Conservation (phyloP, 2,329 filamentous ascomycete species). For the Calonectria naviculata region DNA sequence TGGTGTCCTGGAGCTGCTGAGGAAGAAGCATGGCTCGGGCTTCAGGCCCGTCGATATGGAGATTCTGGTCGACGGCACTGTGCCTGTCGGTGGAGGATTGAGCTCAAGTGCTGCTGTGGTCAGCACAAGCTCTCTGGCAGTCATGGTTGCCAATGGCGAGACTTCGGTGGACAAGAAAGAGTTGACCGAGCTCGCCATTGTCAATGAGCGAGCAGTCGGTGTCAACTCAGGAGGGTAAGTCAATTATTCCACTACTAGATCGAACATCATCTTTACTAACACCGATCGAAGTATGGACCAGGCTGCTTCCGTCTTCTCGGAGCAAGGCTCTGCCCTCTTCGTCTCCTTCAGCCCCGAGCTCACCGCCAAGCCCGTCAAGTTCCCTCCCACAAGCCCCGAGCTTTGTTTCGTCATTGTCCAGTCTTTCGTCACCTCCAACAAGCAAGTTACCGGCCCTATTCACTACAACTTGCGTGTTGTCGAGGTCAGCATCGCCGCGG, state of each 20-base stretch:
- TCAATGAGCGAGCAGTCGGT: constrained; percentile 92
- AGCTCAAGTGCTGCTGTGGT: constrained; percentile 96
- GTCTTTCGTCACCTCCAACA: constrained; percentile 93
- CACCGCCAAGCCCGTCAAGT: constrained; percentile 79
- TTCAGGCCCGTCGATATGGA: constrained; percentile 82
- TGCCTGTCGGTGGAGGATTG: constrained; percentile 91
- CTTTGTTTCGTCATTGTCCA: constrained; percentile 94
- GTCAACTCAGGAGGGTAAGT: constrained; percentile 93
- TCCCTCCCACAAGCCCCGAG: constrained; percentile 84
- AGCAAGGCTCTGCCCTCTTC: constrained; percentile 86
- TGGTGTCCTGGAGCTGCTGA: constrained; percentile 83
- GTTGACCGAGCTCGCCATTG: constrained; percentile 91
- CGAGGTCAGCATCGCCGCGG: constrained; percentile 90
- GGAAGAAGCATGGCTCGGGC: constrained; percentile 69
- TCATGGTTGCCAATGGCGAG: constrained; percentile 87
- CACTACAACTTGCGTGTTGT: constrained; percentile 98
- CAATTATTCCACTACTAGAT: background rate
- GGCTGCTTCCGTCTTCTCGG: constrained; percentile 92
- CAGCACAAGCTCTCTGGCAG: constrained; percentile 87
- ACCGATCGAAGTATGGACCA: constrained; percentile 84
- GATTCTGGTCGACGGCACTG: constrained; percentile 89
- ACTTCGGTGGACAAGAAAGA: constrained; percentile 87
- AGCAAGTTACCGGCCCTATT: constrained; percentile 91
- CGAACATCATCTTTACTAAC: constrained; percentile 35
- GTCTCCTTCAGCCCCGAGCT: constrained; percentile 89